Evolutionary conservation across 257 asterid species (phyloP).

Genomic region (Solanum sitiens): DNA sequence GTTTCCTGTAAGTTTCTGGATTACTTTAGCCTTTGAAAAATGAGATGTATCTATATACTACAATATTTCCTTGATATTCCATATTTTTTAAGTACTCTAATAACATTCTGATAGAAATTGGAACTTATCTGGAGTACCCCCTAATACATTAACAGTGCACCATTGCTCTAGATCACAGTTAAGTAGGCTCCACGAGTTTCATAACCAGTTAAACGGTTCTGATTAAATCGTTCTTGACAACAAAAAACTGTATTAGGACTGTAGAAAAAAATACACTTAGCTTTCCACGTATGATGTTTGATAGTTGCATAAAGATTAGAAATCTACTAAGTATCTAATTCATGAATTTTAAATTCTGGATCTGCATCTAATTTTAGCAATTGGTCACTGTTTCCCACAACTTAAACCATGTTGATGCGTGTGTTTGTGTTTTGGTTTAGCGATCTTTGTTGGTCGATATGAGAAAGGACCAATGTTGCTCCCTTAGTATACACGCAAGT

Average conservation of each 20-base stretch:
- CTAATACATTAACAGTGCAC: not conserved
- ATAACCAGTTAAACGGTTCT: not conserved
- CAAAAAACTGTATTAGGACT: not conserved
- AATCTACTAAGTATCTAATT: too few species aligned
- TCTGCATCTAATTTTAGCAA: too few species aligned
- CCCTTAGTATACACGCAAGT: too few species aligned
- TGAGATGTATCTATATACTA: not conserved
- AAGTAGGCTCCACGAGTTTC: not conserved
- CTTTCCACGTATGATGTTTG: not conserved
- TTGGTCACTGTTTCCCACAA: too few species aligned
- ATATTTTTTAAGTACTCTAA: not conserved
- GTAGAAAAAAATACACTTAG: not conserved
- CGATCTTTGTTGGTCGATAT: too few species aligned
- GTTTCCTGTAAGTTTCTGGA: not conserved
- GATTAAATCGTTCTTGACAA: not conserved
- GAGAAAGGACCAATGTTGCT: too few species aligned
- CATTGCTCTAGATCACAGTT: not conserved
- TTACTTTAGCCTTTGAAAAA: not conserved
- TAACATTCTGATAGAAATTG: not conserved
- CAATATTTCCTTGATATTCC: not conserved
- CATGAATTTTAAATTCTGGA: too few species aligned
- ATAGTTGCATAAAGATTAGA: not conserved
- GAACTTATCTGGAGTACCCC: not conserved
- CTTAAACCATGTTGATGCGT: too few species aligned
- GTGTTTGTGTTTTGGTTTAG: too few species aligned